Evolutionary conservation across 352 stramenopile species (phyloP).

Genomic region (Globisporangium iwayamae): DNA sequence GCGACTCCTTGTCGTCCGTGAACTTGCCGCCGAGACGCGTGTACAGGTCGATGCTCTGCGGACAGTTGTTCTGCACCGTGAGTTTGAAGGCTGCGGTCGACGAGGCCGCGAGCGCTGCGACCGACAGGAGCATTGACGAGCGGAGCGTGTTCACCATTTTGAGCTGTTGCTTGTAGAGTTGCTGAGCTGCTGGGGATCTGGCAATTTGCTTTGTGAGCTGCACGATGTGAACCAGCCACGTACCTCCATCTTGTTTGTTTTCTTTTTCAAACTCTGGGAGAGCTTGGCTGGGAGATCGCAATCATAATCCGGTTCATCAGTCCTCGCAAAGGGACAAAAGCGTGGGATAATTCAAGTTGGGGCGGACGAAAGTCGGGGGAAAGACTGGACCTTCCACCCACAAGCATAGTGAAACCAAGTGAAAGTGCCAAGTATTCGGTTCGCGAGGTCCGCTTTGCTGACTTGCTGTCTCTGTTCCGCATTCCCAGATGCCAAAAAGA

Average conservation of each 20-base stretch:
- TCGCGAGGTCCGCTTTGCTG: not conserved
- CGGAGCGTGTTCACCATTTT: constrained; percentile 25
- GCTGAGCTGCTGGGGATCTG: not conserved
- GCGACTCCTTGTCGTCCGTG: constrained; percentile 38
- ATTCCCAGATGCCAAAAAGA: constrained; percentile 6
- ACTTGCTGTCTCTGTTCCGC: constrained; percentile 5
- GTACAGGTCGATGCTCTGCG: constrained; percentile 49
- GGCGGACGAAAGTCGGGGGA: not conserved
- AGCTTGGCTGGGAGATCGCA: not conserved
- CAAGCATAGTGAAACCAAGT: constrained; percentile 12
- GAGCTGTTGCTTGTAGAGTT: constrained; percentile 1
- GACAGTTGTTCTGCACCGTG: constrained; percentile 63
- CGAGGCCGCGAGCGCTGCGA: constrained; percentile 20
- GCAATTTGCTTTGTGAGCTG: constrained; percentile 15
- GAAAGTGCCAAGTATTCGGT: constrained; percentile 2
- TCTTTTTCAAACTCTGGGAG: not conserved
- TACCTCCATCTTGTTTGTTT: not conserved
- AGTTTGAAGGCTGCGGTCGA: constrained; percentile 37
- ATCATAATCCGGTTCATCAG: not conserved
- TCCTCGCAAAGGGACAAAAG: not conserved
- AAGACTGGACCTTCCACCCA: not conserved
- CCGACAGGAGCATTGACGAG: constrained; percentile 20
- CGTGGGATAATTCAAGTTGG: not conserved
- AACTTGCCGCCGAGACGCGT: constrained; percentile 47
- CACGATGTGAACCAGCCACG: not conserved